phyloP scores from a whole-genome alignment of 2,329 filamentous ascomycete species.

The Monosporascus ibericus region DNA sequence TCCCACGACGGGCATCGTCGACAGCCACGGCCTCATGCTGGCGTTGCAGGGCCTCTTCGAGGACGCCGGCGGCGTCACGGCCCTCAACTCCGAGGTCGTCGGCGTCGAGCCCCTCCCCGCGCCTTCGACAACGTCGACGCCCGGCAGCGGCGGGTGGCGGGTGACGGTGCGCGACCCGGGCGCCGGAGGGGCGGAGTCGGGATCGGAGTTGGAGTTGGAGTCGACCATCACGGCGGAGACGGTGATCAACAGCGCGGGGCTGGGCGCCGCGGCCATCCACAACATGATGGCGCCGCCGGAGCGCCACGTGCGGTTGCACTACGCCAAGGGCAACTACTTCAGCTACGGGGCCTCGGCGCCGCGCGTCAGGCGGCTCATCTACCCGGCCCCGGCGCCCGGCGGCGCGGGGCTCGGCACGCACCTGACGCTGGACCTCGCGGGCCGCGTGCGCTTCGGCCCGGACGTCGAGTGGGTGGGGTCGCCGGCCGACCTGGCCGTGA shows the following conservation, averaged over 20 bases:
- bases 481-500: constrained; percentile 65
- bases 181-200: constrained; percentile 27
- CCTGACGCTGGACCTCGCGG: constrained; percentile 81
- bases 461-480: constrained; percentile 88
- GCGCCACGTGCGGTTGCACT: constrained; percentile 59
- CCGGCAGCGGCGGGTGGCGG: constrained; percentile 60
- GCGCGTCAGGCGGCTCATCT: constrained; percentile 66
- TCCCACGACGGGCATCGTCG: constrained; percentile 82
- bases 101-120: constrained; percentile 45
- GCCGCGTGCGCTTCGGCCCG: constrained; percentile 83
- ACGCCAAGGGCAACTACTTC: constrained; percentile 95
- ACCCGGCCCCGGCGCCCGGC: constrained; percentile 79
- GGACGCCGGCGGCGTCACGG: constrained; percentile 67
- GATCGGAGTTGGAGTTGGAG: constrained; percentile 28
- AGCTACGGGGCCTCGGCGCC: constrained; percentile 66
- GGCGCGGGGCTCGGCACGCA: constrained; percentile 86
- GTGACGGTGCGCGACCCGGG: constrained; percentile 47
- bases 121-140: constrained; percentile 15
- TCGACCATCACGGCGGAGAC: constrained; percentile 65
- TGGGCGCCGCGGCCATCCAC: constrained; percentile 67
- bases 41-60: constrained; percentile 72
- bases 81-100: constrained; percentile 62
- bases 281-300: constrained; percentile 69
- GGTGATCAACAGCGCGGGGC: constrained; percentile 79
- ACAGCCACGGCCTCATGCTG: constrained; percentile 80